phyloP scores from a whole-genome alignment of 2,329 filamentous ascomycete species.

The Coniochaeta hoffmannii region DNA sequence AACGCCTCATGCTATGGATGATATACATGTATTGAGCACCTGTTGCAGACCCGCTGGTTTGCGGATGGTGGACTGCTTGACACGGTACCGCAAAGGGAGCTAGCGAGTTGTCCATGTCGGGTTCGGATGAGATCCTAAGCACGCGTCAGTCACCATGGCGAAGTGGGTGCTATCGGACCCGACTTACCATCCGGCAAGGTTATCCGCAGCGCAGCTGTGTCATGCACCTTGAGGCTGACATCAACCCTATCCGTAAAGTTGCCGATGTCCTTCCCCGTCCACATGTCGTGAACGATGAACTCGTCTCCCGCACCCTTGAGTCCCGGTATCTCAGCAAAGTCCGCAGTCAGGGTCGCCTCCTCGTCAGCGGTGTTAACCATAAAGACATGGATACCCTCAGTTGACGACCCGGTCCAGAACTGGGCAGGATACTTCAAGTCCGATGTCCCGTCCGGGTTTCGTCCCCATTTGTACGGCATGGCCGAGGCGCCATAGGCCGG shows the following conservation, averaged over 20 bases:
- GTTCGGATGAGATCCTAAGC: not conserved
- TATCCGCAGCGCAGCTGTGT: slow-evolving; percentile 23
- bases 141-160: not conserved
- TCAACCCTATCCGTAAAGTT: slow-evolving; percentile 20
- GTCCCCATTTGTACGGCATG: slow-evolving; percentile 38
- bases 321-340: slow-evolving; percentile 35
- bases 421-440: slow-evolving; percentile 39
- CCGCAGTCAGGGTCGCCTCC: slow-evolving; percentile 25
- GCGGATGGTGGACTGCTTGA: too few species aligned
- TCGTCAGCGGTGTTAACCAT: slow-evolving; percentile 34
- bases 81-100: not conserved
- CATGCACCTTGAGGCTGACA: slow-evolving; percentile 24
- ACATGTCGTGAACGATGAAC: slow-evolving; percentile 36
- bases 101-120: not conserved
- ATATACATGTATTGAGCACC: too few species aligned
- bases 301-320: slow-evolving; percentile 18
- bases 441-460: slow-evolving; percentile 41
- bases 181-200: slow-evolving; percentile 7
- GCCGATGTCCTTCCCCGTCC: slow-evolving; percentile 34
- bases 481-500: slow-evolving; percentile 30
- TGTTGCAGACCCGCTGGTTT: too few species aligned
- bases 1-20: too few species aligned
- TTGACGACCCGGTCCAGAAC: slow-evolving; percentile 34
- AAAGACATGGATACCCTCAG: slow-evolving; percentile 35
- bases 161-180: too few species aligned